A percentile compares a stretch with the other conserved stretches of the same genome.
Evolutionary conservation across 257 asterid genomes (phyloP).

Genomic region (Salvia splendens): DNA sequence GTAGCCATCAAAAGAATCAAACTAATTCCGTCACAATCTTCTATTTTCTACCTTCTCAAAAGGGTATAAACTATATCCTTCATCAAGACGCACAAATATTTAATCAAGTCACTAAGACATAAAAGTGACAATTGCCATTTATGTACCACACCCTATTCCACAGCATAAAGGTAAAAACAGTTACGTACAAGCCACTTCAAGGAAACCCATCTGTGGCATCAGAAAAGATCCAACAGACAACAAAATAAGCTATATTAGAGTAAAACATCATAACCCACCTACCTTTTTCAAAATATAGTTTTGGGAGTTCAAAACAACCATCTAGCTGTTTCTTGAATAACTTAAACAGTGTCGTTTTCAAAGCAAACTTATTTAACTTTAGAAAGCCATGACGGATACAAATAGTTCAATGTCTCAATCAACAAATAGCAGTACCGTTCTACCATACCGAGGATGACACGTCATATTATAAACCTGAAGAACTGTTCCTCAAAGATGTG

Average conservation of each 20-base stretch:
- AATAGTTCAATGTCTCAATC: neutral
- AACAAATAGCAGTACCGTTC: conserved; percentile 16
- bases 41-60: conserved; percentile 16
- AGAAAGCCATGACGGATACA: neutral
- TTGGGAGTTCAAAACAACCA: conserved; percentile 13
- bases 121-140: conserved; percentile 4
- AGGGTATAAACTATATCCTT: neutral
- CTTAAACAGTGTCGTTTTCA: neutral
- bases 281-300: neutral
- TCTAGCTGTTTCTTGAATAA: neutral
- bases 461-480: conserved; percentile 64
- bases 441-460: conserved; percentile 23
- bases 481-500: conserved; percentile 69
- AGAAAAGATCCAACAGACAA: neutral
- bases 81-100: conserved; percentile 3
- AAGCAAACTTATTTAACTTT: conserved; percentile 8
- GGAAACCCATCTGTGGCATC: no score
- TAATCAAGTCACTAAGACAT: conserved; percentile 7
- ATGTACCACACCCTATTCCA: neutral
- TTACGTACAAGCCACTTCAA: no score
- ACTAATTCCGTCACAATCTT: neutral
- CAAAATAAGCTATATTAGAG: neutral
- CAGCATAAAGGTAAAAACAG: neutral
- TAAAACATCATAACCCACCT: neutral
- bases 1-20: conserved; percentile 2